phyloP scores from a whole-genome alignment of 495 filamentous ascomycete genomes.

The Lasiosphaeria miniovina region DNA sequence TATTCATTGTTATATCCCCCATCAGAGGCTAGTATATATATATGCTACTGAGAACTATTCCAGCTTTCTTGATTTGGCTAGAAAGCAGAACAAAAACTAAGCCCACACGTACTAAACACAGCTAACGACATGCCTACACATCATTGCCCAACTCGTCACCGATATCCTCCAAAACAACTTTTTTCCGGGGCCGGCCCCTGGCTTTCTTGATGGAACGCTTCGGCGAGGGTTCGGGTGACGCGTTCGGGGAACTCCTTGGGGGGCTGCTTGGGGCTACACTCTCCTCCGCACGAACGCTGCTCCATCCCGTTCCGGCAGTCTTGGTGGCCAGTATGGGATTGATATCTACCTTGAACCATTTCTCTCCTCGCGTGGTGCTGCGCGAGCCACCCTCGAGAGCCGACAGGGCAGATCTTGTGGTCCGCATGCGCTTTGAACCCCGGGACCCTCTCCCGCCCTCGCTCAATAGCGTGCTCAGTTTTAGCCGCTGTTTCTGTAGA shows the following conservation, averaged over 20 bases:
- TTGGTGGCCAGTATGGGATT: conserved; percentile 61
- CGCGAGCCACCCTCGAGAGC: conserved; percentile 80
- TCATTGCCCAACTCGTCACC: conserved; percentile 13
- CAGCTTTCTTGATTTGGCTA: too few species aligned
- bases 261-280: neutral
- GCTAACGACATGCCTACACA: neutral
- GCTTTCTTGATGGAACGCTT: conserved; percentile 8
- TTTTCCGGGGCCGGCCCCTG: conserved; percentile 18
- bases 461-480: conserved; percentile 60
- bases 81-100: too few species aligned
- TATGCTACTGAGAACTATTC: neutral
- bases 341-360: conserved; percentile 70
- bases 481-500: conserved; percentile 63
- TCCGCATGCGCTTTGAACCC: conserved; percentile 64
- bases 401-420: conserved; percentile 73
- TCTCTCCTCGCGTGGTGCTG: conserved; percentile 66
- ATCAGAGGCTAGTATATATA: neutral
- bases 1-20: neutral
- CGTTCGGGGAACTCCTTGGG: neutral
- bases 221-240: conserved; percentile 9
- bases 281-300: conserved; percentile 29
- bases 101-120: neutral
- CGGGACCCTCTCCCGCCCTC: conserved; percentile 43
- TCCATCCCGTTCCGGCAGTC: conserved; percentile 67
- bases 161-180: conserved; percentile 18